Base-by-base conservation (phyloP, 1,139 yeast species). In the Groenewaldozyma sp. region DNA sequence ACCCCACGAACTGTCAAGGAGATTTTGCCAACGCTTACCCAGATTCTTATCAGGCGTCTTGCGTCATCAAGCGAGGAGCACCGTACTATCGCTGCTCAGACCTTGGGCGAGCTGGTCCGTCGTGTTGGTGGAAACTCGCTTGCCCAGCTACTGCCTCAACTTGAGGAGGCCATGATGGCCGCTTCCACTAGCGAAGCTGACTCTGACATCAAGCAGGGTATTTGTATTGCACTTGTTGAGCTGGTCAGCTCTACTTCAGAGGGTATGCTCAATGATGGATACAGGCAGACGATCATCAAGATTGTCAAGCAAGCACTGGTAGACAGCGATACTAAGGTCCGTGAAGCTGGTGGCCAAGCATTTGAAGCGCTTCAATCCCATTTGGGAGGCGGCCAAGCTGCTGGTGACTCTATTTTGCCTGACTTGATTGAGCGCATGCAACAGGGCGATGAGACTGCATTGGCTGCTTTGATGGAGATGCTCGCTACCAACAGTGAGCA, bases 1-100 rank as follows among this genome's bases (percentile, higher is more conserved):
- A 91, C 98, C 28, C 98, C 98, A 35, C 78, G 82, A 60, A 86
- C 95, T n/a, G 82, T 91, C 41, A 91, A 84, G 67, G 96, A 88
- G 59, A 83, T 91, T 44, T 65, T 93, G 51, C 94, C 96, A 28
- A 71, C 87, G 5, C 75, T 93, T 49, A 83, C 94, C 3, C 74
- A 74, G 45, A 73, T 84, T 51, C 78, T 93, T 55, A 86, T 93
- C 46, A 76, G 79, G 50, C 76, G 86, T 54, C 70, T 91, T 59
- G 94, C 96, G 0, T 79, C 88, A 18, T 61, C 79, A 11, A 91
- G 87, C 48, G 83, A 76, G 41, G 74, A 73, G 42, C 86, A 86
- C 55, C 78, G 95, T 58, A 71, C 76, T 11, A 91, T 86, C 59
- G 96, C 95, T 45, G 97, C 97, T 28, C 82, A 82, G 44, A 82